Evolutionary conservation across 2,329 filamentous ascomycete species (phyloP), one percentile per base, ranked within the genome.

Genomic region (Xylaria hypoxylon): DNA sequence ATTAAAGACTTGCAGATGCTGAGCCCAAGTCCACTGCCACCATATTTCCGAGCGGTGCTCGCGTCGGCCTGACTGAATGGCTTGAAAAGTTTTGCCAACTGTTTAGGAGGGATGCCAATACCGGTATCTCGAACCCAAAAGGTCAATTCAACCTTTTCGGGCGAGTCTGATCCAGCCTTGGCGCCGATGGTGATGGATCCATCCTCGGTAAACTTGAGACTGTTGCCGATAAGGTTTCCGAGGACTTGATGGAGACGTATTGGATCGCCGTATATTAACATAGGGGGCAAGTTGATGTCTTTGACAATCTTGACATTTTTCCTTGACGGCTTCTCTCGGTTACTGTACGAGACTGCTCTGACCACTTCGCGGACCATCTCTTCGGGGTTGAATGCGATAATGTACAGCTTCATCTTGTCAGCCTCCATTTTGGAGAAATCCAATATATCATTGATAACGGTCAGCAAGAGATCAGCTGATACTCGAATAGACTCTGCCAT

Each of bases 1-100:
- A 97, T 94, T 48, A 97, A 89, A 0, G 92, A 94, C 79, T 97
- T 97, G 86, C 94, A 97, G 70, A 97, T 97, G 75, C 92, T 96
- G 48, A 97, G 84, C 1, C 94, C 94, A 2, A 97, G 88, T 26
- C 94, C 94, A 71, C 93, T 97, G 48, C 94, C 94, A 45, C 94
- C 94, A 73, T 97, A 97, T 76, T 94, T 96, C 59, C 94, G 86
- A 60, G 94, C 93, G 2, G 94, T 97, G 72, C 92, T 96, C 53
- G 91, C 92, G 79, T 97, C 94, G 1, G 95, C 94, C 79, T 97
- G 94, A 62, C 92, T 95, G 76, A 97, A 97, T 0, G 94, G 94
- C 72, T 93, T 88, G 85, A 97, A 97, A 1, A 97, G 85, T 68
- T 96, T 96, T 67, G 90, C 89, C 55, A 95, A 85, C 73, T 94